Conservation (phyloP, 208 protist genomes). For the Vickermania ingenoplastis region DNA sequence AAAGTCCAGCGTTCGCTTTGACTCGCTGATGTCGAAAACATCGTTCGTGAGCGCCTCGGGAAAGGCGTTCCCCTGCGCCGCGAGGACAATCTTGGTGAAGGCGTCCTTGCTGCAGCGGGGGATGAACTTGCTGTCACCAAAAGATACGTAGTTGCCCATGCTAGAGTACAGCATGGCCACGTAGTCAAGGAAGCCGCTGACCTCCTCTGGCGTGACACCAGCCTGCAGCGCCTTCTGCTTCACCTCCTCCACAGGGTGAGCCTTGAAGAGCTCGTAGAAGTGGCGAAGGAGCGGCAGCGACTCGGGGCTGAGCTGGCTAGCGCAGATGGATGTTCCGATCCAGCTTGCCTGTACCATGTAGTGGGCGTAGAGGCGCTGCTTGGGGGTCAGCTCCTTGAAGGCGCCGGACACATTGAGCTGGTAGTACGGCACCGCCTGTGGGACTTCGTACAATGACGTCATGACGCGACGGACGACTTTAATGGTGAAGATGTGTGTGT, state of each 20-base stretch:
- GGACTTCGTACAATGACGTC: slow-evolving; percentile 31
- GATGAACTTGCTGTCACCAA: slow-evolving; percentile 92
- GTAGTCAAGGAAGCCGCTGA: slow-evolving; percentile 63
- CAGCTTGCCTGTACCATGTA: slow-evolving; percentile 54
- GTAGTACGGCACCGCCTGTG: slow-evolving; percentile 52
- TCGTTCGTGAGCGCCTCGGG: slow-evolving; percentile 31
- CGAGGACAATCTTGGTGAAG: slow-evolving; percentile 41
- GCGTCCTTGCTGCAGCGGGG: slow-evolving; percentile 38
- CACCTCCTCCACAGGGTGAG: slow-evolving; percentile 13
- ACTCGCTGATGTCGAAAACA: slow-evolving; percentile 49
- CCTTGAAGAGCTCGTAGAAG: slow-evolving; percentile 30
- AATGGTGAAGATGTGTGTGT: slow-evolving; percentile 3
- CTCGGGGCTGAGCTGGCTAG: slow-evolving; percentile 46
- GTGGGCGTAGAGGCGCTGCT: slow-evolving; percentile 80
- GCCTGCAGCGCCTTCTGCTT: slow-evolving; percentile 11
- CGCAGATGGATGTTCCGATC: slow-evolving; percentile 35
- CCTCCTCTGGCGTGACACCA: slow-evolving; percentile 30
- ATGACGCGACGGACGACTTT: slow-evolving; percentile 1
- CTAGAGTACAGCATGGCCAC: slow-evolving; percentile 77
- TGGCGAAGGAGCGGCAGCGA: slow-evolving; percentile 44
- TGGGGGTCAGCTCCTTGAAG: slow-evolving; percentile 59
- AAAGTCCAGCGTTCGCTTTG: slow-evolving; percentile 52
- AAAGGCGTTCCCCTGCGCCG: slow-evolving; percentile 1
- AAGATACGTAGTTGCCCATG: slow-evolving; percentile 90
- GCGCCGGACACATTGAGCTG: slow-evolving; percentile 44